Evolutionary conservation across 148 eudicot genomes (phyloP).

Genomic region (Arbutus unedo): DNA sequence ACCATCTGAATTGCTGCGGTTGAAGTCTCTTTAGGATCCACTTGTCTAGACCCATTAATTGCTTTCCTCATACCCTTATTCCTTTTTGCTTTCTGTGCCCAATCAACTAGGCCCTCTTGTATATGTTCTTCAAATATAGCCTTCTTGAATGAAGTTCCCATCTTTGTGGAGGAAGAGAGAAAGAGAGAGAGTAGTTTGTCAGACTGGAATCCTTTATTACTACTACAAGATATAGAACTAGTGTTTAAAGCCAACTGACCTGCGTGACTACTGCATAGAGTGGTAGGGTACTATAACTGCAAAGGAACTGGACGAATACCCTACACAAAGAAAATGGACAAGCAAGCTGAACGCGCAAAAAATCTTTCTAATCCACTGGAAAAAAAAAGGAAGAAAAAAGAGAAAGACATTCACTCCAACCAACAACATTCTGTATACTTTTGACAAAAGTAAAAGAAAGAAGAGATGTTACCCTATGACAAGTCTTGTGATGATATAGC

Average conservation of each 20-base stretch:
- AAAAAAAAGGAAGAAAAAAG: neutral
- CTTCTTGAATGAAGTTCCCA: constrained; percentile 35
- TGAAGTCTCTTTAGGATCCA: neutral
- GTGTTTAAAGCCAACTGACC: neutral
- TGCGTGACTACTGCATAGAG: constrained; percentile 3
- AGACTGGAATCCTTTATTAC: neutral
- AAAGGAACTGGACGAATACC: neutral
- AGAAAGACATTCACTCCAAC: neutral
- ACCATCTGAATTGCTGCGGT: constrained; percentile 5
- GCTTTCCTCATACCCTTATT: constrained; percentile 12
- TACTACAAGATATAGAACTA: neutral
- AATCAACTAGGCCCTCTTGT: constrained; percentile 19
- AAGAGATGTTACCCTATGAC: neutral
- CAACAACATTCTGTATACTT: too few relatives aligned
- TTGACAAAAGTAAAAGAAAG: too few relatives aligned
- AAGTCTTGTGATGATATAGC: constrained; percentile 7
- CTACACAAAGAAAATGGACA: neutral
- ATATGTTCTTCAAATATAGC: constrained; percentile 26
- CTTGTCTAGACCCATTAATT: neutral
- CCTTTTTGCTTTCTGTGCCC: constrained; percentile 28
- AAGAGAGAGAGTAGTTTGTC: neutral
- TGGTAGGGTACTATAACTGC: constrained; percentile 8
- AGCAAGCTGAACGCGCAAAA: neutral
- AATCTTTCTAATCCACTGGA: neutral
- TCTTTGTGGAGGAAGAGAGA: constrained; percentile 13